Percentiles rank a stretch among this genome's conserved stretches.
Evolutionary conservation across 768 basidiomycete species (phyloP).

Genomic region (Suillus subalutaceus): DNA sequence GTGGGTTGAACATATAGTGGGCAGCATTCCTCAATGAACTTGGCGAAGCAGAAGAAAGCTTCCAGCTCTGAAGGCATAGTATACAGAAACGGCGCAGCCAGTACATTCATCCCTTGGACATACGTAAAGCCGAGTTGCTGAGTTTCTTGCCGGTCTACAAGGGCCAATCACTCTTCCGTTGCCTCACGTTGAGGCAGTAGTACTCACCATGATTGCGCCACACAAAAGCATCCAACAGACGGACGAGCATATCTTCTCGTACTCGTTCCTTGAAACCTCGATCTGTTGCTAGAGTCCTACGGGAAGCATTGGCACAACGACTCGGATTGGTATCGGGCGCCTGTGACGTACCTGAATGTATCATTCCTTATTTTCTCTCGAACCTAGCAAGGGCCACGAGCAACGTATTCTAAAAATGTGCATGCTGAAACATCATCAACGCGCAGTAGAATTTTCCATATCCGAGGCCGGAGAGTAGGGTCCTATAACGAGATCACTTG

Average conservation of each 20-base stretch:
- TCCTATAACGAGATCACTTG: constrained; percentile 50
- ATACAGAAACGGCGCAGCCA: constrained; percentile 97
- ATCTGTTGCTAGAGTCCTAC: constrained; percentile 91
- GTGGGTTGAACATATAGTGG: constrained; percentile 98
- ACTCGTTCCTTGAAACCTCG: constrained; percentile 97
- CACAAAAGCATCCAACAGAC: constrained; percentile 96
- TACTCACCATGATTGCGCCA: constrained; percentile 87
- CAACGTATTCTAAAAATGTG: constrained; percentile 75
- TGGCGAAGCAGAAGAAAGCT: constrained; percentile 95
- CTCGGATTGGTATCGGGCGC: background rate
- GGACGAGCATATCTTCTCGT: constrained; percentile 94
- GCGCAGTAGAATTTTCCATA: constrained; percentile 93
- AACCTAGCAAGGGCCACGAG: constrained; percentile 84
- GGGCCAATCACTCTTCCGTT: background rate
- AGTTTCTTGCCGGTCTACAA: constrained; percentile 70
- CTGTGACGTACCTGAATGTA: constrained; percentile 75
- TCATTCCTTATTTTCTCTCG: constrained; percentile 95
- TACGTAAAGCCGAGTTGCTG: constrained; percentile 91
- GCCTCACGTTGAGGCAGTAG: background rate
- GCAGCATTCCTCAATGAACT: constrained; percentile 93
- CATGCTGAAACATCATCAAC: constrained; percentile 80
- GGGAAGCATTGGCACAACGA: constrained; percentile 8
- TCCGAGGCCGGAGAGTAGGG: constrained; percentile 79
- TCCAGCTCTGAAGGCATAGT: constrained; percentile 98
- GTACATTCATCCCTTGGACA: constrained; percentile 99